Percentiles rank a stretch among this genome's conserved stretches.
Evolutionary conservation across 2,329 filamentous ascomycete genomes (phyloP).

Genomic region (Colletotrichum cuscutae): DNA sequence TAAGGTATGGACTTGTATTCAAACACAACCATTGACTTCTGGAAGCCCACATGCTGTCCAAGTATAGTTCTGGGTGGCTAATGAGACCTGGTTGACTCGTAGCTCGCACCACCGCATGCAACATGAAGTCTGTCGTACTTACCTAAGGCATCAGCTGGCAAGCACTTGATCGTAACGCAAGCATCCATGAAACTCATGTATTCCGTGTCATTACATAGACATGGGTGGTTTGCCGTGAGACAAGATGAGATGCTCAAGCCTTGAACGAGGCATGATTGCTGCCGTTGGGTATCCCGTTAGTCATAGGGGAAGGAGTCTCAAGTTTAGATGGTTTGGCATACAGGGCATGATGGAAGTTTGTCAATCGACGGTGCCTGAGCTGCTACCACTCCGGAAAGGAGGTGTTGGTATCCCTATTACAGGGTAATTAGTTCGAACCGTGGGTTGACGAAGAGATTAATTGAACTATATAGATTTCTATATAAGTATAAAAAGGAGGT

Average conservation of each 20-base stretch:
- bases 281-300: not conserved
- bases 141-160: not conserved
- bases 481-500: no score
- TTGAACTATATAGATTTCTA: no score
- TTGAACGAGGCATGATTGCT: not conserved
- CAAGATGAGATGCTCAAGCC: not conserved
- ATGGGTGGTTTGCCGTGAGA: not conserved
- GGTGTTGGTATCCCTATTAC: no score
- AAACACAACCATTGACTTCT: not conserved
- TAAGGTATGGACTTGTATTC: not conserved
- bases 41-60: not conserved
- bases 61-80: not conserved
- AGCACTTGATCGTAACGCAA: not conserved
- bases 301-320: not conserved
- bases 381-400: not conserved
- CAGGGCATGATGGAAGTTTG: not conserved
- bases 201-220: not conserved
- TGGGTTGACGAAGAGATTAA: no score
- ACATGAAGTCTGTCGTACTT: not conserved
- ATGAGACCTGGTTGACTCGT: not conserved
- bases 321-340: not conserved
- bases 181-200: not conserved
- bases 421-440: no score
- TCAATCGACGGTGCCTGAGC: not conserved
- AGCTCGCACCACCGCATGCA: no score